Evolutionary conservation across 176 grass and related monocot genomes (phyloP).

Genomic region (Zea luxurians): DNA sequence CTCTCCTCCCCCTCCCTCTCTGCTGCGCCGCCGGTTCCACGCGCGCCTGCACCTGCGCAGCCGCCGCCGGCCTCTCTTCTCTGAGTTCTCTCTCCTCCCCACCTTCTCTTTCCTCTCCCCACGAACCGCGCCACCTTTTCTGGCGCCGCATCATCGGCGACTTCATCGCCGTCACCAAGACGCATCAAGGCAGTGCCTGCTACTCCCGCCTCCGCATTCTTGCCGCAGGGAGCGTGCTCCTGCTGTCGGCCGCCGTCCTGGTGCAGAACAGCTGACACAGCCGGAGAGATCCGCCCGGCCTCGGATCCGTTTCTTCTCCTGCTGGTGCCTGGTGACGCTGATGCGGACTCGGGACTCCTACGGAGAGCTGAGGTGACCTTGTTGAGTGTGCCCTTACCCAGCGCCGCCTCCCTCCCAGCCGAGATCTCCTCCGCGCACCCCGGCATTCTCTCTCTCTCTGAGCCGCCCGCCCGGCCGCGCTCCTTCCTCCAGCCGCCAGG

Average conservation of each 20-base stretch:
- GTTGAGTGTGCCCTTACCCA: not conserved
- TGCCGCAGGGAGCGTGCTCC: not conserved
- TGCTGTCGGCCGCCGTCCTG: not conserved
- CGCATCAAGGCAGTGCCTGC: not conserved
- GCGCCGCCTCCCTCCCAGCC: not conserved
- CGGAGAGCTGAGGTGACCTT: not conserved
- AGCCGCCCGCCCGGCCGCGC: too few relatives aligned
- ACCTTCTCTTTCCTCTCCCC: not conserved
- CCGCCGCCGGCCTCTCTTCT: too few relatives aligned
- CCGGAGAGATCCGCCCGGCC: not conserved
- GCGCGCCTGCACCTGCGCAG: too few relatives aligned
- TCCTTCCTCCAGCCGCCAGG: too few relatives aligned
- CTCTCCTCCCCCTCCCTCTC: too few relatives aligned
- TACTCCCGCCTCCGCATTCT: not conserved
- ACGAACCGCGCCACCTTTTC: not conserved
- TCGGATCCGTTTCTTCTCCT: slow-evolving; percentile 1
- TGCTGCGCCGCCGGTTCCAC: too few relatives aligned
- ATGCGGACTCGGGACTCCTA: too few relatives aligned
- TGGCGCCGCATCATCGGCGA: not conserved
- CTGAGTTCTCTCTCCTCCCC: not conserved
- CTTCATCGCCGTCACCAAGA: not conserved
- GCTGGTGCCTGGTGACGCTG: not conserved
- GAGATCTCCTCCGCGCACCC: not conserved
- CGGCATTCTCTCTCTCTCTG: not conserved
- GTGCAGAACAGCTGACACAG: not conserved